These are phyloP conservation scores for Hygrophila difformis DNA, from an alignment of 257 asterid species.

Conservation along the genomic window DNA sequence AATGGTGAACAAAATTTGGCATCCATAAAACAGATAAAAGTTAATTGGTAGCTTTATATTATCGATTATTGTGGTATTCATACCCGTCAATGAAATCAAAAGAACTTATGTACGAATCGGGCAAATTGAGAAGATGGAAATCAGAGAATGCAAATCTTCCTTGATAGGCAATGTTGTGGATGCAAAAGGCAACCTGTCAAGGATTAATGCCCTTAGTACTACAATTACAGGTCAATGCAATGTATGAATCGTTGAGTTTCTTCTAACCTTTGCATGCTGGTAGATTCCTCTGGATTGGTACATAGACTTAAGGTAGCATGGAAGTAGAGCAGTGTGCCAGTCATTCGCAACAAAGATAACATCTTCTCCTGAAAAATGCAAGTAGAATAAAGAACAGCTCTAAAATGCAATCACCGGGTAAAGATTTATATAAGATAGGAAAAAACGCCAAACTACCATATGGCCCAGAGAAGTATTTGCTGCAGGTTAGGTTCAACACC, in stretches of 20 bases:
- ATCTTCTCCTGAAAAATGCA: slow-evolving; percentile 59
- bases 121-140: slow-evolving; percentile 71
- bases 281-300: slow-evolving; percentile 83
- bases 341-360: slow-evolving; percentile 87
- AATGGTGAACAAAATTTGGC: slow-evolving; percentile 8
- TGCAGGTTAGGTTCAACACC: slow-evolving; percentile 53
- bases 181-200: slow-evolving; percentile 79
- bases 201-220: background rate
- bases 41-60: no score
- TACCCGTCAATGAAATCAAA: slow-evolving; percentile 95
- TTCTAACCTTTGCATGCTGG: slow-evolving; percentile 67
- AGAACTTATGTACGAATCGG: slow-evolving; percentile 66
- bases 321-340: slow-evolving; percentile 93
- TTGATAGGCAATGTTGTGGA: slow-evolving; percentile 98
- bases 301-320: slow-evolving; percentile 76
- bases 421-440: background rate
- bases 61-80: slow-evolving; percentile 12
- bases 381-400: slow-evolving; percentile 4
- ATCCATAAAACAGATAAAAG: slow-evolving; percentile 4
- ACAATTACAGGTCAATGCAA: background rate
- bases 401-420: background rate
- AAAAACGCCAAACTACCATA: slow-evolving; percentile 41
- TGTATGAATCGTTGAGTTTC: background rate
- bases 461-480: slow-evolving; percentile 74
- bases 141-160: slow-evolving; percentile 83